phyloP scores from a whole-genome alignment of 495 filamentous ascomycete genomes.

The Peziza echinospora region DNA sequence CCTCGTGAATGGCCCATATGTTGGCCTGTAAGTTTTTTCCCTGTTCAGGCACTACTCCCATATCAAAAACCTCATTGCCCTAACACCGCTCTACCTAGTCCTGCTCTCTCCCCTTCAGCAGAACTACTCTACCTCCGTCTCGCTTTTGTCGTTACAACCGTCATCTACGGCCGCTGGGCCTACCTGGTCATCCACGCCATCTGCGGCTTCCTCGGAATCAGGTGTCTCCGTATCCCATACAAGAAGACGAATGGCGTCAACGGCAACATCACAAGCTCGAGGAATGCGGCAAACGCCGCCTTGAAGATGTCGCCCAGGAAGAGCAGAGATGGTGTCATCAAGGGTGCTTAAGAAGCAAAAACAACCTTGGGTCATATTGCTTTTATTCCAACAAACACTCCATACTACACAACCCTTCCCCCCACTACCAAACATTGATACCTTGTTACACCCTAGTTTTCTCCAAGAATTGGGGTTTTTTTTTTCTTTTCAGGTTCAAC shows the following conservation, averaged over 20 bases:
- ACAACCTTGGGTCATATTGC: too few species aligned
- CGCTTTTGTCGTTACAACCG: conserved; percentile 59
- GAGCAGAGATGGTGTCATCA: not conserved
- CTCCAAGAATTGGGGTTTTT: not conserved
- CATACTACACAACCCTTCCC: not conserved
- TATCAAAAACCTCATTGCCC: too few species aligned
- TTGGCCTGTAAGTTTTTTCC: conserved; percentile 35
- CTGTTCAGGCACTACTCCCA: conserved; percentile 9
- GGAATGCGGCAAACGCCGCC: not conserved
- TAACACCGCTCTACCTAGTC: conserved; percentile 9
- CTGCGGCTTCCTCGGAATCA: conserved; percentile 78
- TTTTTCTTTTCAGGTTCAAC: not conserved
- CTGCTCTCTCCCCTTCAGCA: conserved; percentile 30
- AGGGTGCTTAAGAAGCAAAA: not conserved
- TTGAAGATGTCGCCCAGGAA: not conserved
- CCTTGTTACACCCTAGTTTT: not conserved
- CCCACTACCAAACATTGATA: not conserved
- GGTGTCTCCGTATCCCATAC: conserved; percentile 68
- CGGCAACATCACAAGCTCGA: too few species aligned
- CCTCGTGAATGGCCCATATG: conserved; percentile 54
- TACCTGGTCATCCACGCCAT: conserved; percentile 77
- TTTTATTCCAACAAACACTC: too few species aligned
- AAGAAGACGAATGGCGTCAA: conserved; percentile 22
- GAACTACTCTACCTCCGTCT: conserved; percentile 65
- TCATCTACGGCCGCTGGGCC: conserved; percentile 83